Percentiles rank a stretch among this genome's conserved stretches.
Conservation (phyloP, 169 alveolate species). For the Eimeria acervulina region DNA sequence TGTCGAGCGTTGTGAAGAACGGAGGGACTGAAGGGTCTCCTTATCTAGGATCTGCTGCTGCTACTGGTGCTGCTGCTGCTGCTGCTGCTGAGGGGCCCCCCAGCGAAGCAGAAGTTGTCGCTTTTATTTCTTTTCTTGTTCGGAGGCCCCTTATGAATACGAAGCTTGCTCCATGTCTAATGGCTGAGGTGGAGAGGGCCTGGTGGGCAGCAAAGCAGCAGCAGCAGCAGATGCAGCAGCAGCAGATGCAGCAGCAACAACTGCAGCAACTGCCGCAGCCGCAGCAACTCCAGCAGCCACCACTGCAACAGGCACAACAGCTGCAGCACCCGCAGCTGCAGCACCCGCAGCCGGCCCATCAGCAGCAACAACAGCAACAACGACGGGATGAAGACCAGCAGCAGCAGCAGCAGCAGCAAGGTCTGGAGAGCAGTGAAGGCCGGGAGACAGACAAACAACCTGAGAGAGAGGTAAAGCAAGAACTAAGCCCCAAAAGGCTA, state of each 20-base stretch:
- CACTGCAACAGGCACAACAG: neutral
- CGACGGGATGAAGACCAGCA: neutral
- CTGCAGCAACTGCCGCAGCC: constrained; percentile 13
- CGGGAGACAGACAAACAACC: neutral
- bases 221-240: constrained; percentile 46
- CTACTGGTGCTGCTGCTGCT: neutral
- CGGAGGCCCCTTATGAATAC: neutral
- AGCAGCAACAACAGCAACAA: neutral
- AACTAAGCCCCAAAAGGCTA: neutral
- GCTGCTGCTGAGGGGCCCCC: constrained; percentile 45
- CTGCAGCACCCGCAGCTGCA: neutral
- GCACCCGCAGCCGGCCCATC: neutral
- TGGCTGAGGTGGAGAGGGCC: constrained; percentile 36
- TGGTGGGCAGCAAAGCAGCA: constrained; percentile 42
- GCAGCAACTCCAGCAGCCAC: neutral
- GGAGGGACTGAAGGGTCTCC: neutral
- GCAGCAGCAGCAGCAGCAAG: neutral
- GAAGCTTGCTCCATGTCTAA: constrained; percentile 9
- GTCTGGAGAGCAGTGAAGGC: neutral
- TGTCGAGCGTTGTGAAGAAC: neutral
- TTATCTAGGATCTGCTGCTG: neutral
- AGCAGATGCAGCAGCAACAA: neutral
- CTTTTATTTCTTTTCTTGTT: neutral
- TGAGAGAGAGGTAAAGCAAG: neutral
- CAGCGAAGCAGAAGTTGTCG: constrained; percentile 30